Percentiles rank a stretch among this genome's conserved stretches.
Conservation (phyloP, 768 basidiomycete species). For the Macrolepiota fuliginosa region DNA sequence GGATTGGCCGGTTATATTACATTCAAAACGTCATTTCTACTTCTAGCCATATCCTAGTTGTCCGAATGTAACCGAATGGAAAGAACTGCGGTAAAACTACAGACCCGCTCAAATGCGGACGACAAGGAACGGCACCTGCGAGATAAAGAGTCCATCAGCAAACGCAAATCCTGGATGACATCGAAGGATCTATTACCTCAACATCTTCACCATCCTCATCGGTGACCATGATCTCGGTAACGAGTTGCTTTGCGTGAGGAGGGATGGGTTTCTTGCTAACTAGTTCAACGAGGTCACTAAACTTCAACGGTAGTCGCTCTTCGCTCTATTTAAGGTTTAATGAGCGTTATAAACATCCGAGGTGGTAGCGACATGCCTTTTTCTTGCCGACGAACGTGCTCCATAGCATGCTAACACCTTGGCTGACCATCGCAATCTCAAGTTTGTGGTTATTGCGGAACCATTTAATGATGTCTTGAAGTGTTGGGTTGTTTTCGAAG, state of each 20-base stretch:
- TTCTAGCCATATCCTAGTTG: neutral
- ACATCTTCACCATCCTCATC: conserved; percentile 95
- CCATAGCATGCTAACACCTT: conserved; percentile 98
- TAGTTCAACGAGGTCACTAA: conserved; percentile 86
- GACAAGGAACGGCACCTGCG: conserved; percentile 80
- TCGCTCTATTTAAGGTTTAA: conserved; percentile 55
- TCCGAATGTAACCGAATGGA: neutral
- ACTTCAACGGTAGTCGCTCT: conserved; percentile 84
- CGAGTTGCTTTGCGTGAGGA: conserved; percentile 76
- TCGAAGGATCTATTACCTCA: conserved; percentile 52
- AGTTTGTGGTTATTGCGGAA: conserved; percentile 85
- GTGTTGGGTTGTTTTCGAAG: conserved; percentile 84
- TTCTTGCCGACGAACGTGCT: conserved; percentile 89
- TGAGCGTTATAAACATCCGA: conserved; percentile 3
- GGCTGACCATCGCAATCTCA: conserved; percentile 92
- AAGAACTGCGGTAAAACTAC: no score
- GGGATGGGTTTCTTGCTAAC: conserved; percentile 95
- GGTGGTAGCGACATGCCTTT: conserved; percentile 58
- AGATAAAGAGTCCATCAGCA: neutral
- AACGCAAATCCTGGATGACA: neutral
- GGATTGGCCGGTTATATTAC: neutral
- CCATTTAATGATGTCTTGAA: conserved; percentile 80
- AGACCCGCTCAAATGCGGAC: conserved; percentile 49
- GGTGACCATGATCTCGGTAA: conserved; percentile 92
- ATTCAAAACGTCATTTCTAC: neutral